Base-by-base conservation (phyloP, 2,329 filamentous ascomycete species). In the Hortaea werneckii region DNA sequence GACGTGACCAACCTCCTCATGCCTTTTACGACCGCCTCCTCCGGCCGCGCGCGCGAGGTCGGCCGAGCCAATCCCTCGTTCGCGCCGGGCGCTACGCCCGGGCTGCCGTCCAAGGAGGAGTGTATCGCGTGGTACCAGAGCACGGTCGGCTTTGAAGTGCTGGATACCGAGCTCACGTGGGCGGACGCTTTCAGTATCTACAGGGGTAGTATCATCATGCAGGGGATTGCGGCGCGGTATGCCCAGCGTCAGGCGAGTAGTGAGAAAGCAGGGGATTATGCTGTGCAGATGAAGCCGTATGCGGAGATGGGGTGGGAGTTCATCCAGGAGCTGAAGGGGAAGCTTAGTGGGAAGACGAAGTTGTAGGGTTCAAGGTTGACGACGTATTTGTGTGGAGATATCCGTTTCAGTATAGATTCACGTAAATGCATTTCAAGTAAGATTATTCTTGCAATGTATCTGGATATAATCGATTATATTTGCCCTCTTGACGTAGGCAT, bases 171-270 rank as follows among this genome's bases (percentile, higher is more conserved):
- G 42, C 68, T 82, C 45, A 72, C 71, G 5, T 84, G 80, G 80
- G 78, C 79, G 4, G 75, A 79, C 58, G 77, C 78, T 1, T 83
- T 83, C 62, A 74, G 73, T 42, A 69, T 75, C 26, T 80, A 80
- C 59, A 68, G 79, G 41, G 73, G 70, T 30, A 71, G 74, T 26
- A 71, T 82, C 37, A 82, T 82, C 60, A 78, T 73, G 82, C 92
- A 98, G 71, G 92, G 92, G 3, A 96, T 98, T 63, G 89, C 89
- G 41, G 92, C 92, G 42, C 73, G 92, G 52, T 85, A 85, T 64
- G 92, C 92, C 27, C 70, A 77, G 41, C 73, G 90, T 41, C 90
- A 96, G 74, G 92, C 92, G 34, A 95, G 88, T 67, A 95, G 87
- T 64, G 84, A 79, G 47, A 78, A 84, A 63, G 92, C 92, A 5